Evolutionary conservation across 2,329 filamentous ascomycete genomes (phyloP).

Genomic region (Talaromyces albobiverticillius): DNA sequence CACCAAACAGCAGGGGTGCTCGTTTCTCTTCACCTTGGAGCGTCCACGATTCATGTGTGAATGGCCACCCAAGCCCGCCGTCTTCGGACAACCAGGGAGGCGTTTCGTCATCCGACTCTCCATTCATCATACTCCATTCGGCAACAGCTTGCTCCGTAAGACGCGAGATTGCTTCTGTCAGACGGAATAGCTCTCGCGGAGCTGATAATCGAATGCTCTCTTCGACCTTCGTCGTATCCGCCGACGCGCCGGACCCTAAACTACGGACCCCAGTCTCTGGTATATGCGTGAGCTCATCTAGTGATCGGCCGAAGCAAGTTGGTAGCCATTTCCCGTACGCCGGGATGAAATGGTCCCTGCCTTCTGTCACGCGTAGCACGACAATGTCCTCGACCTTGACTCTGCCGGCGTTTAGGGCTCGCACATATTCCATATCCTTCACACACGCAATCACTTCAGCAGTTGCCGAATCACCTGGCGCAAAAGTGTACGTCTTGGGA

Average conservation of each 20-base stretch:
- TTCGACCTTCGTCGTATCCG: constrained; percentile 30
- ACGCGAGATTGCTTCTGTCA: constrained; percentile 75
- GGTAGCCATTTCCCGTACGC: constrained; percentile 75
- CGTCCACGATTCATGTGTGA: constrained; percentile 51
- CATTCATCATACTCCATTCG: constrained; percentile 60
- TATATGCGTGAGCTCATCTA: constrained; percentile 84
- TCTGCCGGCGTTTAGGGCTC: constrained; percentile 67
- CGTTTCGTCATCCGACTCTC: constrained; percentile 28
- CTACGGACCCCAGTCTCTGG: constrained; percentile 76
- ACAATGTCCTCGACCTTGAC: constrained; percentile 77
- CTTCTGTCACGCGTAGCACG: constrained; percentile 76
- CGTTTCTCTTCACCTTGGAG: constrained; percentile 40
- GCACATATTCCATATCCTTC: constrained; percentile 61
- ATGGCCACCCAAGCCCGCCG: constrained; percentile 55
- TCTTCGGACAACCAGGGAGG: constrained; percentile 54
- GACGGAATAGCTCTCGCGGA: constrained; percentile 81
- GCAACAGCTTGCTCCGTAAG: constrained; percentile 57
- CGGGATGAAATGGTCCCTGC: constrained; percentile 88
- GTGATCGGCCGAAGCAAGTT: constrained; percentile 76
- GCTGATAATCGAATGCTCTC: constrained; percentile 65
- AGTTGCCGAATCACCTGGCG: constrained; percentile 79
- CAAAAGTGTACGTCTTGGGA: constrained; percentile 60
- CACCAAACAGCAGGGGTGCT: constrained; percentile 40
- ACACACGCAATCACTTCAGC: constrained; percentile 68
- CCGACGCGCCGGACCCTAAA: constrained; percentile 39